phyloP scores from a whole-genome alignment of 2,329 filamentous ascomycete genomes.

The Verticillium zaregamsianum region DNA sequence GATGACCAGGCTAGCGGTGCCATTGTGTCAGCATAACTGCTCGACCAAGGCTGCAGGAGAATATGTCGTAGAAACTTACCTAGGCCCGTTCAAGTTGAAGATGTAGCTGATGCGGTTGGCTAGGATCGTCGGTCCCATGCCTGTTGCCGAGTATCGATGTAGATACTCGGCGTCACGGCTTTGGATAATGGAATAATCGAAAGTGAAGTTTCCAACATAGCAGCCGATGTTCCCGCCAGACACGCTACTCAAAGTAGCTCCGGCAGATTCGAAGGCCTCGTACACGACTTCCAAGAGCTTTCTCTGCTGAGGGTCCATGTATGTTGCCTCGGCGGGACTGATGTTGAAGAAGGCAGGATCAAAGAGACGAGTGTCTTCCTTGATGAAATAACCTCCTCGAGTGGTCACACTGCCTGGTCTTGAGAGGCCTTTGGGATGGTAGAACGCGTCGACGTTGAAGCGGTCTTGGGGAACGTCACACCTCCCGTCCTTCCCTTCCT shows the following conservation, averaged over 20 bases:
- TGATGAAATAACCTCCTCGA: constrained; percentile 20
- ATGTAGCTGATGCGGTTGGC: constrained; percentile 31
- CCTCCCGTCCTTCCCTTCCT: background rate
- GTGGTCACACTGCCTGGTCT: constrained; percentile 15
- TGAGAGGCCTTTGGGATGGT: constrained; percentile 14
- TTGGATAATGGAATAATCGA: constrained; percentile 17
- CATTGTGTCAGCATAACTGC: no score
- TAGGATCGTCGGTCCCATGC: constrained; percentile 29
- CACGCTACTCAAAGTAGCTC: constrained; percentile 23
- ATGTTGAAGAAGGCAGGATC: constrained; percentile 37
- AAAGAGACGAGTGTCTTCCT: constrained; percentile 23
- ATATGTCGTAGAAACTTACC: no score
- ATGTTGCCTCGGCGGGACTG: constrained; percentile 29
- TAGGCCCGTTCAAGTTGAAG: constrained; percentile 30
- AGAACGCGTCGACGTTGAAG: constrained; percentile 16
- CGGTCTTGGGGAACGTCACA: constrained; percentile 14
- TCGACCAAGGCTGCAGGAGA: no score
- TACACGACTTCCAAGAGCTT: constrained; percentile 34
- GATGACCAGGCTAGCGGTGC: constrained; percentile 20
- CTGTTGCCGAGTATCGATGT: constrained; percentile 15
- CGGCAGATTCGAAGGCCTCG: constrained; percentile 34
- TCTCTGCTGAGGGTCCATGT: constrained; percentile 38
- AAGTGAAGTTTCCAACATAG: constrained; percentile 21
- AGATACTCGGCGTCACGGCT: constrained; percentile 9
- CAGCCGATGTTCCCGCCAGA: constrained; percentile 20